phyloP scores from a whole-genome alignment of 176 grass and related monocot genomes.

The Triticum urartu region DNA sequence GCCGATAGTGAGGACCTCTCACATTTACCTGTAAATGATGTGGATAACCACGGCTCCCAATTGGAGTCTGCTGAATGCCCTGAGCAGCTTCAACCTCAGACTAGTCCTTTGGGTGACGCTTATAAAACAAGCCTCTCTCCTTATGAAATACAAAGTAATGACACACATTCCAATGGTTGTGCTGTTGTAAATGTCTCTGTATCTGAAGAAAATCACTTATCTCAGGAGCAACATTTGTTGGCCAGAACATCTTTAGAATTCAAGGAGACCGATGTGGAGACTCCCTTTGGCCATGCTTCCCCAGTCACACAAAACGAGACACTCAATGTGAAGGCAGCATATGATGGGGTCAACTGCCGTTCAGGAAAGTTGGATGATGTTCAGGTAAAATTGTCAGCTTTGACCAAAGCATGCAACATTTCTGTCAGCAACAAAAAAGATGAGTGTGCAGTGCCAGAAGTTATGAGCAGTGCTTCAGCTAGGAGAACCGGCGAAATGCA shows the following conservation, averaged over 20 bases:
- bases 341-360: slow-evolving; percentile 7
- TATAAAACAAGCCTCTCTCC: slow-evolving; percentile 18
- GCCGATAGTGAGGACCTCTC: slow-evolving; percentile 9
- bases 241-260: slow-evolving; percentile 22
- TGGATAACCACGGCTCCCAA: slow-evolving; percentile 23
- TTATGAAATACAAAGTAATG: slow-evolving; percentile 29
- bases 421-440: slow-evolving; percentile 20
- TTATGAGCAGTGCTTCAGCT: slow-evolving; percentile 20
- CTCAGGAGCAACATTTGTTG: slow-evolving; percentile 36
- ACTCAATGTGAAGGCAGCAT: neutral
- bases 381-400: slow-evolving; percentile 2
- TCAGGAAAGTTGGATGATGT: slow-evolving; percentile 23
- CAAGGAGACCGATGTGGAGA: slow-evolving; percentile 11
- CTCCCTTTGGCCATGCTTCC: slow-evolving; percentile 32
- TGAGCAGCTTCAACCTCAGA: slow-evolving; percentile 28
- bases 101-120: slow-evolving; percentile 23
- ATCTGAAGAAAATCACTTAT: slow-evolving; percentile 20
- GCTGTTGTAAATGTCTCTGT: slow-evolving; percentile 2
- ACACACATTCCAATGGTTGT: slow-evolving; percentile 17
- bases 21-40: slow-evolving; percentile 18
- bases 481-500: slow-evolving; percentile 8
- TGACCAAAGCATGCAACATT: neutral
- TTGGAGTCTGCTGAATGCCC: slow-evolving; percentile 1
- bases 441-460: neutral
- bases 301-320: neutral